Conservation (phyloP, 257 asterid genomes). For the Nicotiana tabacum region DNA sequence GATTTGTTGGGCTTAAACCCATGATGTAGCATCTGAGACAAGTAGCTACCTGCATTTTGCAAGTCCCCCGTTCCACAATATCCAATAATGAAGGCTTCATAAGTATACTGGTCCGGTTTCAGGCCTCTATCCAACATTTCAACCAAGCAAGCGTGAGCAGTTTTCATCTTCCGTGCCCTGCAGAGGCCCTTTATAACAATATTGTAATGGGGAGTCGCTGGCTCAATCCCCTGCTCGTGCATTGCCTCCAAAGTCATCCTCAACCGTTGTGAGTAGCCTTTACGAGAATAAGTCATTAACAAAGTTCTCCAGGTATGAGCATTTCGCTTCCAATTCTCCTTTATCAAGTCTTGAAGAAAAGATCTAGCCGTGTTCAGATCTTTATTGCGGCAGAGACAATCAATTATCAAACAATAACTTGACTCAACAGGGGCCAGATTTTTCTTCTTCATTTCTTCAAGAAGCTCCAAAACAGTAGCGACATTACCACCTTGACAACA, state of each 20-base stretch:
- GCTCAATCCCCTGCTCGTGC: slow-evolving; percentile 11
- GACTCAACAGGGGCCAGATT: slow-evolving; percentile 6
- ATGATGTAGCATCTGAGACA: slow-evolving; percentile 13
- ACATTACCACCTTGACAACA: neutral
- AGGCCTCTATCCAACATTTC: slow-evolving; percentile 20
- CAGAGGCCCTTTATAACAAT: slow-evolving; percentile 12
- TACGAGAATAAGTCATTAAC: slow-evolving; percentile 9
- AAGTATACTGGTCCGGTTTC: slow-evolving; percentile 15
- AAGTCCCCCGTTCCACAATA: slow-evolving; percentile 8
- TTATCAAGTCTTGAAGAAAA: slow-evolving; percentile 11
- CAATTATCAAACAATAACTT: neutral
- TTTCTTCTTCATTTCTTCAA: slow-evolving; percentile 20
- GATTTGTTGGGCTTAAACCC: slow-evolving; percentile 15
- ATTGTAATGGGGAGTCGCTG: slow-evolving; percentile 8
- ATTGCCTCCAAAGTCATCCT: slow-evolving; percentile 10
- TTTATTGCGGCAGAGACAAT: slow-evolving; percentile 9
- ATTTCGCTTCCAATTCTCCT: slow-evolving; percentile 5
- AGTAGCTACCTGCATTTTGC: slow-evolving; percentile 14
- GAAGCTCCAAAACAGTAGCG: neutral
- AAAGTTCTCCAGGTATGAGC: slow-evolving; percentile 6
- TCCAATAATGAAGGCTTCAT: slow-evolving; percentile 14
- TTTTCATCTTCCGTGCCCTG: neutral
- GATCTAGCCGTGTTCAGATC: neutral
- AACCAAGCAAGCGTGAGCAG: slow-evolving; percentile 6
- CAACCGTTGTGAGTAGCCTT: neutral